phyloP scores from a whole-genome alignment of 2,329 filamentous ascomycete genomes.

The Seiridium cupressi region DNA sequence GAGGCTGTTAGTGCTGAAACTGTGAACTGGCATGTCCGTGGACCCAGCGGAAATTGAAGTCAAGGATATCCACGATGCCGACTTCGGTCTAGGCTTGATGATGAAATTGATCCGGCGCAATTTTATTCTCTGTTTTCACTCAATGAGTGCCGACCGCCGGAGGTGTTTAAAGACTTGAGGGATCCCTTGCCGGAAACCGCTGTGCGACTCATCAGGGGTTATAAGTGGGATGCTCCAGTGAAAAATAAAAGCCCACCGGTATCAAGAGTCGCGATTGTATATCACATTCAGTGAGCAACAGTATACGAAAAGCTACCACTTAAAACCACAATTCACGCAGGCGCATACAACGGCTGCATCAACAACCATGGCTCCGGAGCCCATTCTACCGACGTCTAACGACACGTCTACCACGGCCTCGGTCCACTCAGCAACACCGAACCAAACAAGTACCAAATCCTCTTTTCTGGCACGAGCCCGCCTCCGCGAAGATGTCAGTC shows the following conservation, averaged over 20 bases:
- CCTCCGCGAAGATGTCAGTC: conserved; percentile 8
- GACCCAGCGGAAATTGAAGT: neutral
- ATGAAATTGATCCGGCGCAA: neutral
- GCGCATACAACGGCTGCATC: neutral
- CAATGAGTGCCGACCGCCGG: neutral
- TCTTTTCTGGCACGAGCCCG: neutral
- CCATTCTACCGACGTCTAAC: conserved; percentile 8
- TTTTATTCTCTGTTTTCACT: neutral
- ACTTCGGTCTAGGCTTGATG: conserved; percentile 7
- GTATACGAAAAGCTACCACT: neutral
- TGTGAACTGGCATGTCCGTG: neutral
- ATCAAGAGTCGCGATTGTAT: no score
- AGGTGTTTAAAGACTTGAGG: neutral
- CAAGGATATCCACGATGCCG: conserved; percentile 6
- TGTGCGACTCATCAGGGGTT: no score
- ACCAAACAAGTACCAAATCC: neutral
- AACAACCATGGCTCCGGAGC: conserved; percentile 3
- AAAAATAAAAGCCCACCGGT: no score
- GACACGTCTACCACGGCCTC: conserved; percentile 4
- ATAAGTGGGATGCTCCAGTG: no score
- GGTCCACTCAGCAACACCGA: neutral
- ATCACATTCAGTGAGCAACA: neutral
- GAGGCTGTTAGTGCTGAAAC: neutral
- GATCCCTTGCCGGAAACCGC: neutral
- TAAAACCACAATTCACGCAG: neutral